Base-by-base conservation (phyloP, 2,329 filamentous ascomycete species). In the Dryadomyces quercus-mongolicae region DNA sequence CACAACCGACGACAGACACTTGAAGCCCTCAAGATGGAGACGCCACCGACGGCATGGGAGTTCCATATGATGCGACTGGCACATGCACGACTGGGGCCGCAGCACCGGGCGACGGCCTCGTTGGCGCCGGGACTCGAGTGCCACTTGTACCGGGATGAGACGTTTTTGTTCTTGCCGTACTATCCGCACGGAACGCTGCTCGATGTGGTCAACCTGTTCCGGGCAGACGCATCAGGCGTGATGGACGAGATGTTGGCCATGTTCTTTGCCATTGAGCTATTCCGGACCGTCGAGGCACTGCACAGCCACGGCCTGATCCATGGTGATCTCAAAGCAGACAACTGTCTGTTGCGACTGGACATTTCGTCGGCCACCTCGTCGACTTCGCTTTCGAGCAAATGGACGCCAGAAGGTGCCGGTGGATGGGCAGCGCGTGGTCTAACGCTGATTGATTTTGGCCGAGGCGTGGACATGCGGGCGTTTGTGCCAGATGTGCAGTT, bases 1-100 rank as follows among this genome's bases (percentile, higher is more conserved):
- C 71, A 73, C 48, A 61, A 67, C 1, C 70, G 72, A 43, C 81
- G 86, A 45, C 72, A 73, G 46, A 59, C 73, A 1, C 75, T 93
- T 5, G 90, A 96, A 68, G 93, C 93, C 1, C 76, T 98, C 61
- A 98, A 98, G 70, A 91, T 95, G 82, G 93, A 98, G 70, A 80
- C 86, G 36, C 89, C 91, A 0, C 88, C 92, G 0, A 86, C 84
- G 5, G 77, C 87, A 0, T 98, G 93, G 93, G 93, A 98, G 65
- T 98, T 97, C 65, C 87, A 95, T 70, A 94, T 98, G 68, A 89
- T 97, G 73, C 85, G 88, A 1, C 80, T 89, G 54, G 82, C 87
- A 1, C 88, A 92, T 59, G 74, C 79, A 21, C 86, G 93, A 1
- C 75, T 98, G 0, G 85, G 84, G 0, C 76, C 84, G 1, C 79